Percentiles rank a stretch among this genome's conserved stretches.
Conservation (phyloP, 805 yeast genomes). For the Tetrapisispora iriomotensis region DNA sequence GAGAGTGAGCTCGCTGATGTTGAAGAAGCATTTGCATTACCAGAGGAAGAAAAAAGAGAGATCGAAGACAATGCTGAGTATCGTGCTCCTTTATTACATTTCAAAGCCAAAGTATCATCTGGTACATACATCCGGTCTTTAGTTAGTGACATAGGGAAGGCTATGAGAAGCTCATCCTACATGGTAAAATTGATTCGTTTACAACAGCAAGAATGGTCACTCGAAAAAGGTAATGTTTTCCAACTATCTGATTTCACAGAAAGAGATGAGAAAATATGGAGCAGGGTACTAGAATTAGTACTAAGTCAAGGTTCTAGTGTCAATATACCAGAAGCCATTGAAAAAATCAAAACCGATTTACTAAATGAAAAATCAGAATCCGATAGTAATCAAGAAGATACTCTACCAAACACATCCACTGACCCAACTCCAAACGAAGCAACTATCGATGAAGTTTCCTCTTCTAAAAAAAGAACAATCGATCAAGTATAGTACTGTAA, state of each 20-base stretch:
- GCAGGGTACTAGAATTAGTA: conserved; percentile 47
- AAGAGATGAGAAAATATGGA: conserved; percentile 59
- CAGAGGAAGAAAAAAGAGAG: conserved; percentile 25
- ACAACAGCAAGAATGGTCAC: conserved; percentile 77
- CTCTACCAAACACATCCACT: neutral
- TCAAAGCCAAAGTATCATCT: conserved; percentile 74
- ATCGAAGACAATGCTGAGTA: conserved; percentile 31
- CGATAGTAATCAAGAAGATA: too few species aligned
- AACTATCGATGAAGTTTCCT: neutral
- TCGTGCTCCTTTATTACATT: conserved; percentile 60
- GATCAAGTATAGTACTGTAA: conserved; percentile 8
- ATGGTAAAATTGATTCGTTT: conserved; percentile 75
- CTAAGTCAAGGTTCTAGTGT: conserved; percentile 37
- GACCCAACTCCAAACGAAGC: neutral
- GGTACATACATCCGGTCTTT: conserved; percentile 92
- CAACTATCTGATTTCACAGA: conserved; percentile 54
- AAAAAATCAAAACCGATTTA: conserved; percentile 1
- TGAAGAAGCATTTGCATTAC: conserved; percentile 33
- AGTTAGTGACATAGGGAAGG: conserved; percentile 79
- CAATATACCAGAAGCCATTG: conserved; percentile 32
- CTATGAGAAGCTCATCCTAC: conserved; percentile 70
- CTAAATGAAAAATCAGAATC: too few species aligned
- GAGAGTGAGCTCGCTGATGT: conserved; percentile 33
- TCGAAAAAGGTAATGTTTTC: conserved; percentile 59
- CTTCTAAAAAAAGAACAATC: conserved; percentile 9